Percentiles rank a stretch among this genome's conserved stretches.
Evolutionary conservation across 495 filamentous ascomycete species (phyloP).

Genomic region (Penicillium atrosanguineum): DNA sequence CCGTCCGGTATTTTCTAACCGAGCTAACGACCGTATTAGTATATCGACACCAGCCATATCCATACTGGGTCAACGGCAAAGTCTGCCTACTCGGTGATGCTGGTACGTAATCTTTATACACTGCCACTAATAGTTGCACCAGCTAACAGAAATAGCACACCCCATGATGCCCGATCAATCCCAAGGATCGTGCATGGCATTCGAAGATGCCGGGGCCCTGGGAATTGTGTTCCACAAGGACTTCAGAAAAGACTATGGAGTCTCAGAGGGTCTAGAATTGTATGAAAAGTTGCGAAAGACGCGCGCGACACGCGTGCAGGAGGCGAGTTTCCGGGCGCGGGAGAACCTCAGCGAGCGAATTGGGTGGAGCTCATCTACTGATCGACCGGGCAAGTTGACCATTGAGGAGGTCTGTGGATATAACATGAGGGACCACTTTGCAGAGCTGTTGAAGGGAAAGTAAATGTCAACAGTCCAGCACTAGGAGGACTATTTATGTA

Average conservation of each 20-base stretch:
- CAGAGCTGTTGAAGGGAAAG: conserved; percentile 6
- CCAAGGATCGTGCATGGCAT: conserved; percentile 38
- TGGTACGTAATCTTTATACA: conserved; percentile 7
- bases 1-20: too few relatives aligned
- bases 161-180: conserved; percentile 51
- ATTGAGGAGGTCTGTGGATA: conserved; percentile 33
- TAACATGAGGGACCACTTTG: conserved; percentile 25
- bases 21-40: conserved; percentile 7
- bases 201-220: conserved; percentile 40
- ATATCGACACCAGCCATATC: conserved; percentile 28
- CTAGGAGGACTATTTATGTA: too few relatives aligned
- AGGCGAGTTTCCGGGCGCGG: conserved; percentile 29
- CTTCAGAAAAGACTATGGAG: conserved; percentile 22
- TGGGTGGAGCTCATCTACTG: conserved; percentile 21
- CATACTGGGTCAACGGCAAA: conserved; percentile 24
- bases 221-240: conserved; percentile 33
- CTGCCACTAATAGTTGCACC: background rate
- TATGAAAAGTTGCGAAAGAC: conserved; percentile 42
- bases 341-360: conserved; percentile 32
- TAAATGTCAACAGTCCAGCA: too few relatives aligned
- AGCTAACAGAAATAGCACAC: conserved; percentile 29
- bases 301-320: conserved; percentile 39
- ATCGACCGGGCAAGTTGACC: conserved; percentile 26
- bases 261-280: conserved; percentile 27
- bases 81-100: conserved; percentile 31